Evolutionary conservation across 768 basidiomycete genomes (phyloP), one percentile per base, ranked within the genome.

Genomic region (Ramaria sp.): DNA sequence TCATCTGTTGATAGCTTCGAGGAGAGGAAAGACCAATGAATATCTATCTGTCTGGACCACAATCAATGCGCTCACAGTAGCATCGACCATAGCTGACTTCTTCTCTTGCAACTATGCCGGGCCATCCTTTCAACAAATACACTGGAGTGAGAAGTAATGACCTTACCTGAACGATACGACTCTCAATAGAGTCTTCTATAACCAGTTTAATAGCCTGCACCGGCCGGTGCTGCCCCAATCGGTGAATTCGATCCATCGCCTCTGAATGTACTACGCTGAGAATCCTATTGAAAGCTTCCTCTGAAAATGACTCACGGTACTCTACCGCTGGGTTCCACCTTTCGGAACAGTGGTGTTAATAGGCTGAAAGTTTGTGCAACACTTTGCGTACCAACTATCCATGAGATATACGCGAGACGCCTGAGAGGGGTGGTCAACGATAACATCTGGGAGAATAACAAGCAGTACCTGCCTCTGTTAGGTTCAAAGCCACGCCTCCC

Each of bases 161-260:
- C 57, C 10, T 17, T 50, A 86, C 82, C 70, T 95, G 91, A 17
- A 99, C 78, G 57, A 99, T 98, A 60, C 92, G 84, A 63, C 85
- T 86, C 68, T 99, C 96, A 60, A 99, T 98, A 59, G 89, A 91
- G 67, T 99, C 94, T 69, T 98, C 93, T 43, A 97, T 79, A 17
- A 97, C 88, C 9, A 98, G 76, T 65, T 98, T 95, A 69, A 91
- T 91, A 15, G 92, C 92, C 63, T 88, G 81, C 47, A 99, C 90
- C 7, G 95, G 94, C 22, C 95, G 80, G 61, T 83, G 86, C 69
- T 98, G 93, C n/a, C 94, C 94, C 43, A 96, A 75, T 59, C 93
- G 86, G 72, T 97, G 94, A 59, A 97, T 96, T 54, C 94, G 88
- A 68, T 95, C 93, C 92, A 95, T 97, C 2, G 91, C 91, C 79